Base-by-base conservation (phyloP, 1,284 basidiomycete species). In the Ceratobasidium sp. region DNA sequence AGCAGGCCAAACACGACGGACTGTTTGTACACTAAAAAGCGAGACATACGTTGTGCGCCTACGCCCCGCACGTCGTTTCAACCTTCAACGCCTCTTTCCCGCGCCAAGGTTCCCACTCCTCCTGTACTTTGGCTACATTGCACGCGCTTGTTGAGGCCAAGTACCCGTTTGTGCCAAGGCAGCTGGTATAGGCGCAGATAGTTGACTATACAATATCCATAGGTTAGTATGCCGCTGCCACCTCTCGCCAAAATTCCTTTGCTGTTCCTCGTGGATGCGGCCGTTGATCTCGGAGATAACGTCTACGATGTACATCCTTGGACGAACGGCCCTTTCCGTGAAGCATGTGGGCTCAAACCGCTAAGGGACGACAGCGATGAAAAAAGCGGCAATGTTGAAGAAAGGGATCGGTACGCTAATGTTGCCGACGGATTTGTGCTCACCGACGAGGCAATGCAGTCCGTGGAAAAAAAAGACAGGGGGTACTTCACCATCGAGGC, bases 401-500 rank as follows among this genome's bases (percentile, higher is more conserved):
- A 52, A 20, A 27, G 8, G 3, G 41, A 23, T 8, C 23, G 16
- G 12, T 48, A 69, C 33, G 33, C 12, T 30, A 50, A 69, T 12
- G n/a, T 27, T 6, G 18, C 46, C 30, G 50, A 69, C 38, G 67
- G 67, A 6, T 69, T 69, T n/a, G 8, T 35, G 10, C 48, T 69
- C 27, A 69, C 67, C 27, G 35, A 69, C 8, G 35, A 23, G 48
- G 67, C 67, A 20, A n/a, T 18, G 14, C 18, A 7, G 1, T 18
- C 30, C 33, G 6, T 69, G 10, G 3, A 27, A 10, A 3, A 35
- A 14, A 55, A 30, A 8, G 20, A 52, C n/a, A 4, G 16, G 33
- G 12, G 38, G 5, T 52, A 52, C 33, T 69, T 69, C n/a, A 54
- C 23, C 35, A 12, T 20, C 16, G n/a, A 27, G 0, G 27, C n/a